Base-by-base conservation (phyloP, 495 filamentous ascomycete genomes). In the Penicillium samsonianum region DNA sequence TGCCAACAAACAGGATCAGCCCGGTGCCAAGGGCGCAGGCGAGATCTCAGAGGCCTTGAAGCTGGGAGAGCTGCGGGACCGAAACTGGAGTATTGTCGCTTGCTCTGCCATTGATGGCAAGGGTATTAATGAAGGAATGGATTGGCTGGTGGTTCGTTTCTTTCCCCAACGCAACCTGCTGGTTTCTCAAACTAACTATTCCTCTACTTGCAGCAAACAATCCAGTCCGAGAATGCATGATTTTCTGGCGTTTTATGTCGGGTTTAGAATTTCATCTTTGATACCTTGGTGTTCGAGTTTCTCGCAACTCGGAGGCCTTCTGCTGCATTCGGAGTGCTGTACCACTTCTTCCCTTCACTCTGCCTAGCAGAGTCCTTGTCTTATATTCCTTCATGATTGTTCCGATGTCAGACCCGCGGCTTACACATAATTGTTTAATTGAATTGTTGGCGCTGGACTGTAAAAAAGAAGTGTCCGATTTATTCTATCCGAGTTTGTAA, bases 1-100 rank as follows among this genome's bases (percentile, higher is more conserved):
- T 74, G 94, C 94, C 55, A 98, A 98, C 76, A 98, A 98, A 77
- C 95, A 98, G 67, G 94, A 98, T 75, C 94, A 98, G 67, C 94
- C 94, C 3, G 95, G 94, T 20, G 92, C 94, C 28, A 95, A 96
- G 73, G 95, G 94, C 0, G 94, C 95, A 3, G 94, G 91, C 9
- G 95, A 98, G 67, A 98, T 98, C 63, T 93, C 88, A 45, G 92
- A 97, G 73, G 94, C 91, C 20, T 75, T 98, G 71, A 87, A 86
- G 64, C 75, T 98, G 47, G 92, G 91, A 44, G 90, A 96, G 63
- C 73, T 98, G 61, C 86, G 91, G 63, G 95, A 98, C 76, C 83
- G 94, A 64, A 98, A 97, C 80, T 98, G 94, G 94, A 98, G 91
- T 68, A 98, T 98, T 68, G 90, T 98, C 63, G 92, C 91, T 20